A percentile compares a stretch with the other conserved stretches of the same genome.
Evolutionary conservation across 1,284 basidiomycete species (phyloP).

Genomic region (Austropuccinia psidii): DNA sequence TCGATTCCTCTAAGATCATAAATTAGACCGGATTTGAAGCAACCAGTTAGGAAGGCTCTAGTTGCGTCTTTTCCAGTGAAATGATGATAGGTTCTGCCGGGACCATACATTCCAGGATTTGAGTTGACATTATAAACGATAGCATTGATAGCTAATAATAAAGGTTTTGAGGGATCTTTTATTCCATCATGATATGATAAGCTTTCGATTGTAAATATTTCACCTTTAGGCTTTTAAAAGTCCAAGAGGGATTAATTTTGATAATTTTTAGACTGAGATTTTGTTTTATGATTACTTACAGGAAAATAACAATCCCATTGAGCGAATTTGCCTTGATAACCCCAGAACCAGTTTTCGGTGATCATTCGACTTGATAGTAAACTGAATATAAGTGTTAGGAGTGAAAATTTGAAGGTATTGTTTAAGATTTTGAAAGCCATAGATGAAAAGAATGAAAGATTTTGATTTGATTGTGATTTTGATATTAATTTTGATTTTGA

Average conservation of each 20-base stretch:
- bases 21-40: constrained; percentile 76
- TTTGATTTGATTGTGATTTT: not conserved
- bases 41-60: constrained; percentile 82
- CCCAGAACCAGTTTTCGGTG: constrained; percentile 34
- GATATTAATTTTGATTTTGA: not conserved
- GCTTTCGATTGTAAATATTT: constrained; percentile 5
- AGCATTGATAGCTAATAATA: constrained; percentile 24
- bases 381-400: constrained; percentile 2
- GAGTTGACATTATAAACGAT: constrained; percentile 19
- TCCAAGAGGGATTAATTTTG: not conserved
- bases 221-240: not conserved
- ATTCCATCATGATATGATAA: constrained; percentile 25
- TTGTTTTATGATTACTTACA: not conserved
- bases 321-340: constrained; percentile 15
- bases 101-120: constrained; percentile 18
- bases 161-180: constrained; percentile 10
- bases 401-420: not conserved
- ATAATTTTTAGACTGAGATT: not conserved
- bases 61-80: constrained; percentile 73
- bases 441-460: not conserved
- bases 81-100: constrained; percentile 38
- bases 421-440: not conserved
- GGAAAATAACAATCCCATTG: constrained; percentile 16
- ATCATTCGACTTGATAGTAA: constrained; percentile 21
- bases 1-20: constrained; percentile 77